Percentiles rank a stretch among this genome's conserved stretches.
phyloP scores from a whole-genome alignment of 2,329 filamentous ascomycete genomes.

The Penicillium griseofulvum region DNA sequence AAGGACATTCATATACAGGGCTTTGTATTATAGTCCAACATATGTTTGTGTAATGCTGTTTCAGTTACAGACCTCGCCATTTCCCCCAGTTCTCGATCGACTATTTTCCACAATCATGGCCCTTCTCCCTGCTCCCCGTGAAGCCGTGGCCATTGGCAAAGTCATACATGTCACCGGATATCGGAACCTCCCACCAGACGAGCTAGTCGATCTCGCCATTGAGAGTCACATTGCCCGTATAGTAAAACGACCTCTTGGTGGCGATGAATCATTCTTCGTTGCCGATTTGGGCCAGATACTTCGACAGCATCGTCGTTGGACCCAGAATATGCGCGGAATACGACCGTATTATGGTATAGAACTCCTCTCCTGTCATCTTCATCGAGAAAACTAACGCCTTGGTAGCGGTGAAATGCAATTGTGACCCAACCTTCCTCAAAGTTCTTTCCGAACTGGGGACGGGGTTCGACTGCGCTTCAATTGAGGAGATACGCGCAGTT shows the following conservation, averaged over 20 bases:
- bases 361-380: too few relatives aligned
- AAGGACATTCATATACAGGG: background rate
- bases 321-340: constrained; percentile 13
- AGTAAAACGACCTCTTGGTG: constrained; percentile 4
- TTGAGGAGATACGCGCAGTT: constrained; percentile 23
- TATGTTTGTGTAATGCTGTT: constrained; percentile 1
- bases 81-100: background rate
- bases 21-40: background rate
- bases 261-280: constrained; percentile 23
- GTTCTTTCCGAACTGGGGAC: constrained; percentile 22
- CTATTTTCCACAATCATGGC: constrained; percentile 8
- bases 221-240: constrained; percentile 7
- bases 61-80: constrained; percentile 2
- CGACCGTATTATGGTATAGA: constrained; percentile 23
- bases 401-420: constrained; percentile 32
- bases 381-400: background rate
- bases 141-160: background rate
- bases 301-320: constrained; percentile 21
- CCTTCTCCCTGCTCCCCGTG: background rate
- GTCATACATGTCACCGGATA: background rate
- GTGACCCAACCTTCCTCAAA: constrained; percentile 23
- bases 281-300: constrained; percentile 19
- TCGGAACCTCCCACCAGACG: constrained; percentile 1
- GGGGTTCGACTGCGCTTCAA: constrained; percentile 31
- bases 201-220: constrained; percentile 16